These are phyloP conservation scores for Neofusicoccum parvum DNA, from an alignment of 2,329 filamentous ascomycete species.

Conservation along the genomic window DNA sequence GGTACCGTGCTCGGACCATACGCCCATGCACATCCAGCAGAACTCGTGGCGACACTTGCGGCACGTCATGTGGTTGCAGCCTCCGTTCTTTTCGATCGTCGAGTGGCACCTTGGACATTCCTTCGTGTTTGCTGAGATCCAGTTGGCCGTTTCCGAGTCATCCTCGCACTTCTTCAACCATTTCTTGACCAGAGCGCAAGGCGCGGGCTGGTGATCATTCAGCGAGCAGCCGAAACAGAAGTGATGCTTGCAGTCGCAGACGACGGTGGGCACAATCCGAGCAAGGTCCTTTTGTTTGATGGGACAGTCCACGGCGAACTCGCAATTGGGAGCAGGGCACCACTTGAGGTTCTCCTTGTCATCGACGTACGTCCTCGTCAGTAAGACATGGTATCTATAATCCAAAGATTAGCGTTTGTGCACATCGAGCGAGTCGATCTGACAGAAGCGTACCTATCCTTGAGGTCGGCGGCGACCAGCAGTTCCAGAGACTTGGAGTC, in stretches of 20 bases:
- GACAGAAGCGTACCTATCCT: conserved; percentile 50
- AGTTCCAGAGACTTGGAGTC: conserved; percentile 86
- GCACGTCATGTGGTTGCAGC: conserved; percentile 98
- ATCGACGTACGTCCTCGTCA: conserved; percentile 94
- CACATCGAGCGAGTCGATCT: too few species aligned
- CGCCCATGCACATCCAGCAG: conserved; percentile 99
- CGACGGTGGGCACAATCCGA: conserved; percentile 85
- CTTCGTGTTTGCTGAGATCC: conserved; percentile 99
- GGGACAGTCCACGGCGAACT: conserved; percentile 85
- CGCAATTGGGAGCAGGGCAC: conserved; percentile 97
- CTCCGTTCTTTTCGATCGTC: conserved; percentile 98
- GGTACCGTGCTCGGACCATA: conserved; percentile 97
- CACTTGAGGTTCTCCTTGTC: conserved; percentile 95
- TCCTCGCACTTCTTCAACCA: conserved; percentile 99
- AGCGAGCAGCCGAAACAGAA: conserved; percentile 96
- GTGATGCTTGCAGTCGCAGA: conserved; percentile 78
- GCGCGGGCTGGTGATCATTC: conserved; percentile 88
- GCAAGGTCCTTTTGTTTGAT: conserved; percentile 86
- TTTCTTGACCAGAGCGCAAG: conserved; percentile 85
- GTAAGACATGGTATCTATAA: conserved; percentile 76
- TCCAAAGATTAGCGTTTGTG: conserved; percentile 23
- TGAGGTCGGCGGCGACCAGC: conserved; percentile 62
- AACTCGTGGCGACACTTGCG: conserved; percentile 95
- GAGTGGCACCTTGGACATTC: conserved; percentile 95
- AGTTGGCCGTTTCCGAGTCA: conserved; percentile 97